Percentiles rank a stretch among this genome's conserved stretches.
phyloP scores from a whole-genome alignment of 2,329 filamentous ascomycete genomes.

The Botryotinia narcissicola region DNA sequence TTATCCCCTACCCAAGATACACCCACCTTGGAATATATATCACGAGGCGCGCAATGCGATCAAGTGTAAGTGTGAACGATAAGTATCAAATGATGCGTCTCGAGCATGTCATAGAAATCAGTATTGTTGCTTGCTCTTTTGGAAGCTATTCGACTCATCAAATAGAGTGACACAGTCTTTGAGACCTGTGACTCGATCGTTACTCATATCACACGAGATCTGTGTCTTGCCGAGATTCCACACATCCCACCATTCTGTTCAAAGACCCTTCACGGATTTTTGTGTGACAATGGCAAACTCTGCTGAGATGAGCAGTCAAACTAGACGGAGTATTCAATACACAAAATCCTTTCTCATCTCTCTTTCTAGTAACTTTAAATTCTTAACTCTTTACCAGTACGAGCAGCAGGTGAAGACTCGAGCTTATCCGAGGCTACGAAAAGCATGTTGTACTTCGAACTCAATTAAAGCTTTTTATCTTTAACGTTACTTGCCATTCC shows the following conservation, averaged over 20 bases:
- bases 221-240: neutral
- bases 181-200: neutral
- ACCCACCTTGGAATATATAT: neutral
- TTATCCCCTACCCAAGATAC: neutral
- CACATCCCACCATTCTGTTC: neutral
- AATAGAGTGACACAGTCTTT: neutral
- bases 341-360: neutral
- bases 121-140: neutral
- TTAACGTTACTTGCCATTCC: neutral
- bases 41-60: neutral
- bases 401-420: neutral
- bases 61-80: neutral
- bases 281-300: neutral
- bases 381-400: neutral
- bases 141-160: neutral
- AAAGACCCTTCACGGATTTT: neutral
- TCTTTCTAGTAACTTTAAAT: neutral
- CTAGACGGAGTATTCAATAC: neutral
- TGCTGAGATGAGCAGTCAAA: neutral
- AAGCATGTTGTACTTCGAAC: neutral
- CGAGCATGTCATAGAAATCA: neutral
- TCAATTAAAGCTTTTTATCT: too few species aligned
- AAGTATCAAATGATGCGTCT: neutral
- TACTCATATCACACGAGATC: slow-evolving; percentile 11
- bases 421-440: neutral